phyloP scores from a whole-genome alignment of 1,284 basidiomycete genomes.

The Singerocomus inundabilis region DNA sequence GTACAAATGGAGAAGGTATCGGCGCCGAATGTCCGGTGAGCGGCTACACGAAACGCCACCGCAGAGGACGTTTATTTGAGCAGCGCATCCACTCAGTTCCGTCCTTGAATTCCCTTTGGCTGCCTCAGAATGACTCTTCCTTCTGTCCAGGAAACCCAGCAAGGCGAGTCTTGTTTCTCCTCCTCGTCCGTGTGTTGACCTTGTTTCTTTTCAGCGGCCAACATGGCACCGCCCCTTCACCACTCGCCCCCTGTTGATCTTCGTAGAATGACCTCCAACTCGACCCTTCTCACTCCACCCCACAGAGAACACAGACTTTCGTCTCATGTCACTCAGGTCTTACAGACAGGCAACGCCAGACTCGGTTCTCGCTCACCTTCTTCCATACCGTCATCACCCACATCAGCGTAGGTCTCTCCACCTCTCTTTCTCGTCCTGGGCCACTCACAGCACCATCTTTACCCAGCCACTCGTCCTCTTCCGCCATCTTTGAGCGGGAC shows the following conservation, averaged over 20 bases:
- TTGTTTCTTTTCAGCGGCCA: constrained; percentile 16
- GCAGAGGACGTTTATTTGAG: constrained; percentile 14
- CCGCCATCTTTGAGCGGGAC: constrained; percentile 80
- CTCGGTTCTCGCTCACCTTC: constrained; percentile 60
- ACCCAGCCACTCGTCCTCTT: constrained; percentile 68
- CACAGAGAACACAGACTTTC: constrained; percentile 42
- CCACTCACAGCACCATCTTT: constrained; percentile 9
- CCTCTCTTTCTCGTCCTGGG: constrained; percentile 11
- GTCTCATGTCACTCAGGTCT: constrained; percentile 42
- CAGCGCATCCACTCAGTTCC: constrained; percentile 15
- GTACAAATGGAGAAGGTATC: neutral
- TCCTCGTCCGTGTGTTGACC: neutral
- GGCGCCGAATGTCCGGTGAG: neutral
- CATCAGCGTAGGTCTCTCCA: constrained; percentile 54
- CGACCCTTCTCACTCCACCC: constrained; percentile 39
- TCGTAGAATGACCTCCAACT: constrained; percentile 44
- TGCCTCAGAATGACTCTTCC: constrained; percentile 7
- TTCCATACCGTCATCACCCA: constrained; percentile 74
- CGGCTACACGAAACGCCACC: constrained; percentile 15
- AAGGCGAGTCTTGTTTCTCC: constrained; percentile 11
- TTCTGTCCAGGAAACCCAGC: constrained; percentile 14
- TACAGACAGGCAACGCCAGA: constrained; percentile 38
- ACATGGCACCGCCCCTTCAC: constrained; percentile 13
- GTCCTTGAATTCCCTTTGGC: neutral
- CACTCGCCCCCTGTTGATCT: constrained; percentile 40